These are phyloP conservation scores for Russula compacta DNA, from an alignment of 768 basidiomycete species.

Conservation along the genomic window DNA sequence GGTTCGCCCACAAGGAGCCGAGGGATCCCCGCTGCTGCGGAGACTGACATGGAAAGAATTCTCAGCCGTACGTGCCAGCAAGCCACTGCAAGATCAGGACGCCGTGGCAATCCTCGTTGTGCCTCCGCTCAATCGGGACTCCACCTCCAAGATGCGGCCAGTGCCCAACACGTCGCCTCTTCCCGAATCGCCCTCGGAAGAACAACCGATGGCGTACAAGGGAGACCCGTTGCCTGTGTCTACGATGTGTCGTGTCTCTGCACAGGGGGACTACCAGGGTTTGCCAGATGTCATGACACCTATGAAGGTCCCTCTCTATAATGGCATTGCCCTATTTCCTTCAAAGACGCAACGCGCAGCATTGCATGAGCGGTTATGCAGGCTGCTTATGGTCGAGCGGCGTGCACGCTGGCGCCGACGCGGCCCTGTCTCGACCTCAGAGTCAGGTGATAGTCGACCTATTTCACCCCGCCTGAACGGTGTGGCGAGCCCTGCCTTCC, in stretches of 20 bases:
- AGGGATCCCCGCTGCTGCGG: constrained; percentile 38
- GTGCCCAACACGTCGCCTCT: constrained; percentile 12
- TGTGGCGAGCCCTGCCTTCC: constrained; percentile 61
- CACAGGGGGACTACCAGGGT: constrained; percentile 12
- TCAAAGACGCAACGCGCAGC: constrained; percentile 49
- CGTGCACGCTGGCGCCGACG: constrained; percentile 21
- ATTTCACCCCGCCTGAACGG: constrained; percentile 25
- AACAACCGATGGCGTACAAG: background rate
- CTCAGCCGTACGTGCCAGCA: constrained; percentile 37
- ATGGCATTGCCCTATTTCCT: constrained; percentile 58
- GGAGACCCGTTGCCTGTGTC: constrained; percentile 24
- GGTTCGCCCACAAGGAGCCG: constrained; percentile 21
- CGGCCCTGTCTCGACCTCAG: background rate
- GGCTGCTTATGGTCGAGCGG: constrained; percentile 42
- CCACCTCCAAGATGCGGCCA: constrained; percentile 37
- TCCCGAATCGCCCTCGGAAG: background rate
- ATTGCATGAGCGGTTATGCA: constrained; percentile 40
- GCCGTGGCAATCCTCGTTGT: constrained; percentile 62
- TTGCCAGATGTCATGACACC: constrained; percentile 26
- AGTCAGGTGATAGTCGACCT: background rate
- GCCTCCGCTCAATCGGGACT: constrained; percentile 54
- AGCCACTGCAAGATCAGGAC: constrained; percentile 39
- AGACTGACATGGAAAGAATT: constrained; percentile 59
- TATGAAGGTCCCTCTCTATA: constrained; percentile 52
- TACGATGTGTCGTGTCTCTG: constrained; percentile 23